Percentiles rank a stretch among this genome's conserved stretches.
These are phyloP conservation scores for Linaria vulgaris DNA, from an alignment of 257 asterid species.

Conservation along the genomic window DNA sequence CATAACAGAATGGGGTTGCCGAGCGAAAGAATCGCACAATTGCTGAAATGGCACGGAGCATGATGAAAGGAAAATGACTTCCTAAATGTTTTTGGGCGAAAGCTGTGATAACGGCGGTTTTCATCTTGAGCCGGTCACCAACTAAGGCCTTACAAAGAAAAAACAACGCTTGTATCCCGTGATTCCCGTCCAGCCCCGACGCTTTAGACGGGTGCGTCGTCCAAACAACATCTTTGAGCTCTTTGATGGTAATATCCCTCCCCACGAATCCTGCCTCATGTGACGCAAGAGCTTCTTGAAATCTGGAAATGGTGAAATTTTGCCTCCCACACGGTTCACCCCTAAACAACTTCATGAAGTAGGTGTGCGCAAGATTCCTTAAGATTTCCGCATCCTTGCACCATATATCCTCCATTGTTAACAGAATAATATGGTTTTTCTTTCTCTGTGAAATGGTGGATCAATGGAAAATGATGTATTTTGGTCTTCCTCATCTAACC, in stretches of 20 bases:
- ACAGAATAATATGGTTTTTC: not conserved
- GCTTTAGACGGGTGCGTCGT: not conserved
- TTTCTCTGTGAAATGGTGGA: not conserved
- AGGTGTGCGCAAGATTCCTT: not conserved
- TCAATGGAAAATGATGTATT: not conserved
- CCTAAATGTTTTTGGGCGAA: too few species aligned
- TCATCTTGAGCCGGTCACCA: too few species aligned
- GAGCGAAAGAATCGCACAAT: too few species aligned
- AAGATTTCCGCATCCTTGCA: not conserved
- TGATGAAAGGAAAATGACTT: too few species aligned
- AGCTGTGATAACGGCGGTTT: too few species aligned
- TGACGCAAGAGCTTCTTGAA: not conserved
- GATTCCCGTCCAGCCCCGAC: conserved; percentile 9
- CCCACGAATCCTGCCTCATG: not conserved
- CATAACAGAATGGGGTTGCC: too few species aligned
- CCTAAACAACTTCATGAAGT: not conserved
- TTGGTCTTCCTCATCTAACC: too few species aligned
- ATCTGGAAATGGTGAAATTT: not conserved
- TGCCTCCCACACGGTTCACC: not conserved
- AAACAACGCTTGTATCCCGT: not conserved
- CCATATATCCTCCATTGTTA: not conserved
- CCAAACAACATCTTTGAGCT: not conserved
- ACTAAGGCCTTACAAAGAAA: too few species aligned
- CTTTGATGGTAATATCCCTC: too few species aligned
- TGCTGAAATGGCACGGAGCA: too few species aligned